Conservation (phyloP, 148 eudicot species). For the Diospyros kaki region DNA sequence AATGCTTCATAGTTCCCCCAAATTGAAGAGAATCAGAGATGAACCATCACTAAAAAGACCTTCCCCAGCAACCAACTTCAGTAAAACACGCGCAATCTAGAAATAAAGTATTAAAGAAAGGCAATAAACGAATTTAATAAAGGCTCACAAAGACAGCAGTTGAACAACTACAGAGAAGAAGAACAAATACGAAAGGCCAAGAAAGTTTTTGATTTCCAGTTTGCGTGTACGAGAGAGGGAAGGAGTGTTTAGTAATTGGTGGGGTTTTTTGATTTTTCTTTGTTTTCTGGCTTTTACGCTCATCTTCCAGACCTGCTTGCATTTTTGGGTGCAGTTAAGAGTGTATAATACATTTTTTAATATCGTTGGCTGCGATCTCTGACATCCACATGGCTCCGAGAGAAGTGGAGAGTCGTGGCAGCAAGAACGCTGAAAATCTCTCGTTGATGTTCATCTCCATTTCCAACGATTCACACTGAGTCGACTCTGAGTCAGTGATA, state of each 20-base stretch:
- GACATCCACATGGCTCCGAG: constrained; percentile 2
- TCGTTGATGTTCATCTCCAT: not conserved
- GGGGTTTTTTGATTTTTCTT: not conserved
- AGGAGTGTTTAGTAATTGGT: not conserved
- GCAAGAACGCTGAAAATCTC: not conserved
- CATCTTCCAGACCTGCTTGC: no score
- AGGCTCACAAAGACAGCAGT: constrained; percentile 12
- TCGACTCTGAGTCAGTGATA: not conserved
- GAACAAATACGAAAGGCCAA: constrained; percentile 25
- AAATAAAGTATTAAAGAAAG: not conserved
- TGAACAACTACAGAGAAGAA: constrained; percentile 24
- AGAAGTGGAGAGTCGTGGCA: constrained; percentile 12
- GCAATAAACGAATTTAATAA: not conserved
- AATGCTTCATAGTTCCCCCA: constrained; percentile 29
- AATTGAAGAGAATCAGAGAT: constrained; percentile 25
- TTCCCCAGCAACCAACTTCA: constrained; percentile 22
- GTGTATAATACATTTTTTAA: no score
- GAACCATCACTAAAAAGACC: constrained; percentile 33
- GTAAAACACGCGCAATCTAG: not conserved
- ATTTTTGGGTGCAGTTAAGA: no score
- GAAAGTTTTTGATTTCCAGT: not conserved
- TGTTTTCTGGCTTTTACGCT: no score
- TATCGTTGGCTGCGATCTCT: not conserved
- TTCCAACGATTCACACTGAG: not conserved
- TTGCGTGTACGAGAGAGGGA: not conserved